Conservation (phyloP, 768 basidiomycete species). For the Suillus discolor region DNA sequence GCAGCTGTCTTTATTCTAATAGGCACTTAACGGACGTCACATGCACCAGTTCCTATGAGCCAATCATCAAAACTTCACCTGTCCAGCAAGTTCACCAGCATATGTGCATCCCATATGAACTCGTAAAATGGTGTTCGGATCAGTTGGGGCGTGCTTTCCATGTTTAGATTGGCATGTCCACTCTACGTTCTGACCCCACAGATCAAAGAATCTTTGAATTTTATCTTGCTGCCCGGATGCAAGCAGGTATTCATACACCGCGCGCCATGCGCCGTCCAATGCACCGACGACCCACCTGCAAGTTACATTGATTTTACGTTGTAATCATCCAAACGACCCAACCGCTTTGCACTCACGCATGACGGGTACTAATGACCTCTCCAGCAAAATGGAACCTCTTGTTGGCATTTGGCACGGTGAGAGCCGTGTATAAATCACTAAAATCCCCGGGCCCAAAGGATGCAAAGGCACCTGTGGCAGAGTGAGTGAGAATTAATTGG, state of each 20-base stretch:
- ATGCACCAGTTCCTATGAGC: no score
- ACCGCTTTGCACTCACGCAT: constrained; percentile 23
- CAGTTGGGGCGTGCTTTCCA: no score
- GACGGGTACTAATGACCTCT: constrained; percentile 39
- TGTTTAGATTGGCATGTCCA: no score
- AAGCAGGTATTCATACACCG: constrained; percentile 30
- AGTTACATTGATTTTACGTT: background rate
- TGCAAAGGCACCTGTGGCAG: constrained; percentile 38
- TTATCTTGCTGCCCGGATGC: constrained; percentile 13
- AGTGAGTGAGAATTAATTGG: background rate
- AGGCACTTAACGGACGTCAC: no score
- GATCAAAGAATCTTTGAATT: constrained; percentile 19
- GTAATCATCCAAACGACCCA: background rate
- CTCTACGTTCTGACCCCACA: constrained; percentile 26
- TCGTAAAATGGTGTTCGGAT: no score
- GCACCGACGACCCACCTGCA: constrained; percentile 41
- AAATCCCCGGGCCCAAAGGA: constrained; percentile 44
- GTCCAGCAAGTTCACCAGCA: no score
- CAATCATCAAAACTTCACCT: no score
- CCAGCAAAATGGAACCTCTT: constrained; percentile 38
- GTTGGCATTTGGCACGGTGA: constrained; percentile 34
- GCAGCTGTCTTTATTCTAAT: no score
- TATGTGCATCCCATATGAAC: no score
- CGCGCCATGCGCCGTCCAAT: constrained; percentile 39
- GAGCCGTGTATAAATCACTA: constrained; percentile 29